phyloP scores from a whole-genome alignment of 1,139 yeast genomes.

The Lipomyces yarrowii region DNA sequence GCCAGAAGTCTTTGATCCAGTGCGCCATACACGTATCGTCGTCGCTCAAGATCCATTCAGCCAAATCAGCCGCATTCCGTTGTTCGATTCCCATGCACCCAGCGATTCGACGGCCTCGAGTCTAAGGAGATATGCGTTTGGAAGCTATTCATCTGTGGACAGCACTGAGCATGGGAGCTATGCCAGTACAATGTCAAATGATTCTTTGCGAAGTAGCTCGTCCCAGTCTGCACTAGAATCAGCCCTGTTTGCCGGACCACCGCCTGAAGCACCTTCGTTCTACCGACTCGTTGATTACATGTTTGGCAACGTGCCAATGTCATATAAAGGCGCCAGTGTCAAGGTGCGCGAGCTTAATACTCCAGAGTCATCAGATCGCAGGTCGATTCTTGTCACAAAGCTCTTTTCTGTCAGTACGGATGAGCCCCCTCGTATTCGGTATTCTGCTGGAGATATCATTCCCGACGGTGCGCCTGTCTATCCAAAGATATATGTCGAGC shows the following conservation, averaged over 20 bases:
- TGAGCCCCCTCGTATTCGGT: not conserved
- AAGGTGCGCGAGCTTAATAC: slow-evolving; percentile 21
- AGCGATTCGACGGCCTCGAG: not conserved
- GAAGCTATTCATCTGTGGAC: slow-evolving; percentile 6
- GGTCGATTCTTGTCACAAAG: slow-evolving; percentile 23
- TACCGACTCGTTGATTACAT: slow-evolving; percentile 22
- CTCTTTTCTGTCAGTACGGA: slow-evolving; percentile 20
- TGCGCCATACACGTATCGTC: slow-evolving; percentile 4
- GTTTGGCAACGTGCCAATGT: slow-evolving; percentile 30
- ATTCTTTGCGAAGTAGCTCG: not conserved
- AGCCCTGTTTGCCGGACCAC: slow-evolving; percentile 1
- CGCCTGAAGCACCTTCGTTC: slow-evolving; percentile 9
- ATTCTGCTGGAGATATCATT: not conserved
- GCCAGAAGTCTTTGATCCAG: slow-evolving; percentile 7
- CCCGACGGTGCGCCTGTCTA: not conserved
- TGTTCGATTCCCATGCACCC: slow-evolving; percentile 8
- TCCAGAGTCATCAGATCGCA: slow-evolving; percentile 8
- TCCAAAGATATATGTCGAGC: not conserved
- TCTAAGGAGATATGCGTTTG: not conserved
- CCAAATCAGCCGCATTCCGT: not conserved
- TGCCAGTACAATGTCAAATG: not conserved
- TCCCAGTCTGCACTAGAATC: not conserved
- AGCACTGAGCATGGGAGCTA: not conserved
- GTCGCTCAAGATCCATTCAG: slow-evolving; percentile 9
- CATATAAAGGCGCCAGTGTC: slow-evolving; percentile 23